phyloP scores from a whole-genome alignment of 345 rosid genomes.

The Salix arbutifolia region DNA sequence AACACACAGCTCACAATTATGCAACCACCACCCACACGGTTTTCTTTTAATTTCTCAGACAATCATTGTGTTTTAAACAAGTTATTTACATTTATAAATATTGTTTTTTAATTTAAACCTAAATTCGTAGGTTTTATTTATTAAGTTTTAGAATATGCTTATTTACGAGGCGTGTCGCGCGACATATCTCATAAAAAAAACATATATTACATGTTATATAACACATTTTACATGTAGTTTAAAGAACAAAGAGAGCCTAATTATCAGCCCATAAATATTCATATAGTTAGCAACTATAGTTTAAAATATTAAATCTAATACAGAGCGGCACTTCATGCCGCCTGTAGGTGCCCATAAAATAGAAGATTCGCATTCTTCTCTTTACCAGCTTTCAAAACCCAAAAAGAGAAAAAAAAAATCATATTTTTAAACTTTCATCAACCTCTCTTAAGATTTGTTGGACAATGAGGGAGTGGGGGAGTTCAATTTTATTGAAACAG shows the following conservation, averaged over 20 bases:
- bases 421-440: not conserved
- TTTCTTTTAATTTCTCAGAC: not conserved
- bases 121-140: no score
- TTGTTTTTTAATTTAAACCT: no score
- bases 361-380: slow-evolving; percentile 15
- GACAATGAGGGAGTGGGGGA: not conserved
- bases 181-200: no score
- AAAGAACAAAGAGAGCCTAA: not conserved
- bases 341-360: not conserved
- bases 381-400: not conserved
- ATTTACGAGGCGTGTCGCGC: no score
- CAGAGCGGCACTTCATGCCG: slow-evolving; percentile 1
- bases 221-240: not conserved
- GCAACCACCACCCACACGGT: not conserved
- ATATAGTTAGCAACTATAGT: no score
- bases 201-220: not conserved
- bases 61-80: not conserved
- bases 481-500: not conserved
- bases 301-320: not conserved
- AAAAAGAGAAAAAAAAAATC: not conserved
- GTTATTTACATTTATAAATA: not conserved
- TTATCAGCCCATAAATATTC: not conserved
- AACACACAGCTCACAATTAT: not conserved
- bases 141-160: no score
- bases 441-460: not conserved